Percentiles rank a stretch among this genome's conserved stretches.
These are phyloP conservation scores for Azolla pinnata DNA, from an alignment of 75 land plant genomes.

Conservation along the genomic window DNA sequence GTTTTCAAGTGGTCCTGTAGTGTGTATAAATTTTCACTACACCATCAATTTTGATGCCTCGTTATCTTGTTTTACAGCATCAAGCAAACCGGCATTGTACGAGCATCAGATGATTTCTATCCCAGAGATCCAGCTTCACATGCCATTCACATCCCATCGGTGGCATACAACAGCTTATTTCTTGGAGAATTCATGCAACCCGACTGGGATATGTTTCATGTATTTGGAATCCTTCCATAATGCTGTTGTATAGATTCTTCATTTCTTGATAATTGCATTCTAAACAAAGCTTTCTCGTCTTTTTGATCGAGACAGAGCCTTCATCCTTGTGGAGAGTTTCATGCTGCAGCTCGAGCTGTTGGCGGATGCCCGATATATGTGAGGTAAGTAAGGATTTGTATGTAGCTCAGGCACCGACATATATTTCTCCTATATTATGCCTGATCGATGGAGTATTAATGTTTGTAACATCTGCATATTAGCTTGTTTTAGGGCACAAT, in stretches of 20 bases:
- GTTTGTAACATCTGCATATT: no score
- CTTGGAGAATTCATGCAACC: slow-evolving; percentile 93
- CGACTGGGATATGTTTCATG: slow-evolving; percentile 98
- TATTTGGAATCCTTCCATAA: no score
- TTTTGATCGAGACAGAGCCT: slow-evolving; percentile 36
- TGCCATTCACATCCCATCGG: slow-evolving; percentile 81
- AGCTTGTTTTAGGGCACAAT: no score
- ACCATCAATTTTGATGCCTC: slow-evolving; percentile 2
- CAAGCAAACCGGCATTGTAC: slow-evolving; percentile 76
- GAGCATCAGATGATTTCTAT: slow-evolving; percentile 95
- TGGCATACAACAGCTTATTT: slow-evolving; percentile 81
- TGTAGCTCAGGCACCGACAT: no score
- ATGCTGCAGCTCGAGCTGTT: slow-evolving; percentile 85
- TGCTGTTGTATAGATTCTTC: not conserved
- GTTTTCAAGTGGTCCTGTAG: no score
- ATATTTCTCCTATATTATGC: no score
- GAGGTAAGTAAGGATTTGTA: no score
- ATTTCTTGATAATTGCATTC: not conserved
- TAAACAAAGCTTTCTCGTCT: not conserved
- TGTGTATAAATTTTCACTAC: no score
- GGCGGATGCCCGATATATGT: slow-evolving; percentile 93
- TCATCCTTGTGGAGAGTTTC: slow-evolving; percentile 92
- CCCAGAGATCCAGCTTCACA: slow-evolving; percentile 84
- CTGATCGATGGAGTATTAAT: no score
- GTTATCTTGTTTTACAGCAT: slow-evolving; percentile 30